Evolutionary conservation across 2,329 filamentous ascomycete genomes (phyloP).

Genomic region (Neofusicoccum ribis): DNA sequence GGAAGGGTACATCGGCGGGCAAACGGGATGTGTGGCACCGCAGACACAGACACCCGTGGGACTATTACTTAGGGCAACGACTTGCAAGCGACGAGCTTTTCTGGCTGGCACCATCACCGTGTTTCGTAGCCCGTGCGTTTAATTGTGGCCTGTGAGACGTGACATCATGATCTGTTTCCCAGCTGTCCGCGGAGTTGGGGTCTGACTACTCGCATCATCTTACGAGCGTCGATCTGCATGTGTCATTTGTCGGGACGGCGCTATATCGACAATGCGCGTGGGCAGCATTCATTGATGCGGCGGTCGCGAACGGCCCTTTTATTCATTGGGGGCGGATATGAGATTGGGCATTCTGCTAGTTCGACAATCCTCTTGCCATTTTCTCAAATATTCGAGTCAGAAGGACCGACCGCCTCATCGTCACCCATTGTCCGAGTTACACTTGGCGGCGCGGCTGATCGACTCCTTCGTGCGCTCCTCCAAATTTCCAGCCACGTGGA

Average conservation of each 20-base stretch:
- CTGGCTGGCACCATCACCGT: not conserved
- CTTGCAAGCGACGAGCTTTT: not conserved
- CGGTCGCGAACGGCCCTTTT: no score
- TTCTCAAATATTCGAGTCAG: no score
- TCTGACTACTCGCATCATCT: not conserved
- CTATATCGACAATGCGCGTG: no score
- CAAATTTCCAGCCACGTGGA: slow-evolving; percentile 9
- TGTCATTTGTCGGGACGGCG: no score
- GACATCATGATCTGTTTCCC: not conserved
- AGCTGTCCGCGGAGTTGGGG: not conserved
- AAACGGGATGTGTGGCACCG: not conserved
- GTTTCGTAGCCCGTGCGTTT: not conserved
- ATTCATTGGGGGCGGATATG: no score
- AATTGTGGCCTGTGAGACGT: not conserved
- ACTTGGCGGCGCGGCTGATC: not conserved
- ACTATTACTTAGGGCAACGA: no score
- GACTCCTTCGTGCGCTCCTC: not conserved
- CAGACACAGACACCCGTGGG: no score
- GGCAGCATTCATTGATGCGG: no score
- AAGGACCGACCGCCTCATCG: no score
- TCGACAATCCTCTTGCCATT: no score
- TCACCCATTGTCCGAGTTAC: not conserved
- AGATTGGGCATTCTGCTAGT: no score
- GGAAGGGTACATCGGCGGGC: not conserved
- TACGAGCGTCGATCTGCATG: not conserved